Evolutionary conservation across 768 basidiomycete genomes (phyloP).

Genomic region (Lenzites betulinus): DNA sequence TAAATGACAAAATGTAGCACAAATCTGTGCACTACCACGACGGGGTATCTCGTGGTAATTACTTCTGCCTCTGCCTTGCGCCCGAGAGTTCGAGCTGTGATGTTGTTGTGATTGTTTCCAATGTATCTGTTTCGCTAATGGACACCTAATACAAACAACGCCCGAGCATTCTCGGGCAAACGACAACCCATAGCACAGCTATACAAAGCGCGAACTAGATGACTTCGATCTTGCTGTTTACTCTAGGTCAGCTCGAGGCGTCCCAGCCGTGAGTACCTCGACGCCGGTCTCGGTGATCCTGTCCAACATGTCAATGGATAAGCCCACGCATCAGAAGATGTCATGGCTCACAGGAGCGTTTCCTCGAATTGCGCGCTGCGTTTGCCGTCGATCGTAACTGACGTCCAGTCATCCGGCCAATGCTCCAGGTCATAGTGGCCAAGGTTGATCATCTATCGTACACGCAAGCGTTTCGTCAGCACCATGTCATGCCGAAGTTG

Average conservation of each 20-base stretch:
- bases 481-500: not conserved
- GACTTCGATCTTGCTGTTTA: not conserved
- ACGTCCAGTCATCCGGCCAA: conserved; percentile 97
- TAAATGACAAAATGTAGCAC: no score
- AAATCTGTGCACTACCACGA: no score
- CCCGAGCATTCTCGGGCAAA: not conserved
- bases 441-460: conserved; percentile 83
- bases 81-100: not conserved
- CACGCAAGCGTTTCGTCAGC: not conserved
- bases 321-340: conserved; percentile 2
- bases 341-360: conserved; percentile 78
- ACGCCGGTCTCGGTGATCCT: conserved; percentile 92
- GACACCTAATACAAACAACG: not conserved
- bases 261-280: conserved; percentile 78
- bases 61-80: no score
- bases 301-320: conserved; percentile 12
- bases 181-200: not conserved
- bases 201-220: conserved; percentile 2
- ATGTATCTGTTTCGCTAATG: not conserved
- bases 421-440: conserved; percentile 79
- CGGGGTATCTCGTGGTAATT: no score
- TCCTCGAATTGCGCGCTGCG: conserved; percentile 97
- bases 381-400: conserved; percentile 89
- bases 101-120: not conserved
- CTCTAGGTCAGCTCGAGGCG: conserved; percentile 34